Percentiles rank a stretch among this genome's conserved stretches.
Conservation (phyloP, 163 green algal species). For the Chloromonas sp. region DNA sequence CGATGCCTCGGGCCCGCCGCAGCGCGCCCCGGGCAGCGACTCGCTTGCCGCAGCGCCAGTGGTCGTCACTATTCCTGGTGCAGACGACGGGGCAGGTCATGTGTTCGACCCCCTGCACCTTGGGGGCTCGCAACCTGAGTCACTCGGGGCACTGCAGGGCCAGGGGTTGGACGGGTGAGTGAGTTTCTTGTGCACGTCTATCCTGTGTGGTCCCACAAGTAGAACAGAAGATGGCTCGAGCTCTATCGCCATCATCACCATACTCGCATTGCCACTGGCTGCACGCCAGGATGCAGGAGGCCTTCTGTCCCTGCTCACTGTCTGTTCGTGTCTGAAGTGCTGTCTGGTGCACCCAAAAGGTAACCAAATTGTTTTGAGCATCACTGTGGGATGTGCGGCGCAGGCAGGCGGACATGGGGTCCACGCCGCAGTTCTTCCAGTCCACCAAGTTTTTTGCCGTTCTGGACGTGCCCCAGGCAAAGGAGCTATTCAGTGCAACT, state of each 20-base stretch:
- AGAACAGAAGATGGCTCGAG: neutral
- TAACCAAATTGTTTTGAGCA: too few relatives aligned
- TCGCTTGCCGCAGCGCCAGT: neutral
- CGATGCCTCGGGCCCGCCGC: too few relatives aligned
- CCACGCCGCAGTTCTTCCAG: constrained; percentile 65
- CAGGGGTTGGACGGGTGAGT: neutral
- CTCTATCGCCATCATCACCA: too few relatives aligned
- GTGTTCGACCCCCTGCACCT: neutral
- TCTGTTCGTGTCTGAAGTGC: too few relatives aligned
- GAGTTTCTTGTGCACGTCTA: too few relatives aligned
- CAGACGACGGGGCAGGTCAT: neutral
- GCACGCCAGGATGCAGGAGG: too few relatives aligned
- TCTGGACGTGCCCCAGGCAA: constrained; percentile 65
- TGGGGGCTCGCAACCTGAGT: neutral
- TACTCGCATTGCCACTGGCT: too few relatives aligned
- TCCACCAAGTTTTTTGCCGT: constrained; percentile 77
- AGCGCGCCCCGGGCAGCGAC: neutral
- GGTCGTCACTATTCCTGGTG: neutral
- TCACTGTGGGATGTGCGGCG: too few relatives aligned
- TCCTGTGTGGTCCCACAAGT: too few relatives aligned
- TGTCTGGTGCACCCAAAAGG: too few relatives aligned
- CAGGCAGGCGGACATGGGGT: neutral
- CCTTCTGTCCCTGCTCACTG: too few relatives aligned
- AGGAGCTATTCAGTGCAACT: constrained; percentile 58
- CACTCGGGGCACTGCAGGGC: neutral